Evolutionary conservation across 495 filamentous ascomycete species (phyloP).

Genomic region (Annulohypoxylon stygium): DNA sequence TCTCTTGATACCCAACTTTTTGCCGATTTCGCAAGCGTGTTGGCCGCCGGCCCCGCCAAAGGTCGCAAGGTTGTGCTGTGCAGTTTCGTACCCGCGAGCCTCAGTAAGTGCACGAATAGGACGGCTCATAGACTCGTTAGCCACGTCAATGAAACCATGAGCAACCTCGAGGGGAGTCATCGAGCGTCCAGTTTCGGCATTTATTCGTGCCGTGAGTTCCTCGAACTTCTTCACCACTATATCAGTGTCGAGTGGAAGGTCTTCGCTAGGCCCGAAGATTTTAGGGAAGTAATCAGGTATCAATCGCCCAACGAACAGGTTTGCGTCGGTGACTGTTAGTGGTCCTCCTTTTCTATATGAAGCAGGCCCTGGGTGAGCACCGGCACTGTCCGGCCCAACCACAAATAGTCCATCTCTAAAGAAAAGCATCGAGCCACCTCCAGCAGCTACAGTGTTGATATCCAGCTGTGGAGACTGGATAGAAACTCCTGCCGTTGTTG

Average conservation of each 20-base stretch:
- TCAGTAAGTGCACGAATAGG: slow-evolving; percentile 94
- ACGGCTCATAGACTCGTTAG: slow-evolving; percentile 95
- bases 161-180: slow-evolving; percentile 92
- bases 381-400: slow-evolving; percentile 35
- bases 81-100: slow-evolving; percentile 91
- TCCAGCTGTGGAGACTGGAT: slow-evolving; percentile 97
- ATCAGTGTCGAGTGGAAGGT: slow-evolving; percentile 75
- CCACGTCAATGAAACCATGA: slow-evolving; percentile 87
- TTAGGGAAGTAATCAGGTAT: slow-evolving; percentile 96
- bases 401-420: slow-evolving; percentile 46
- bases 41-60: slow-evolving; percentile 98
- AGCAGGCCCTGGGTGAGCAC: slow-evolving; percentile 54
- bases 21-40: slow-evolving; percentile 95
- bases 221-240: slow-evolving; percentile 81
- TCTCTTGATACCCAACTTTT: slow-evolving; percentile 85
- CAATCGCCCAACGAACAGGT: slow-evolving; percentile 66
- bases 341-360: slow-evolving; percentile 58
- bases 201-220: slow-evolving; percentile 82
- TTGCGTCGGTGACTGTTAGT: slow-evolving; percentile 57
- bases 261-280: slow-evolving; percentile 92
- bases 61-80: slow-evolving; percentile 87
- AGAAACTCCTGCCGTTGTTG: slow-evolving; percentile 93
- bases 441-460: slow-evolving; percentile 84
- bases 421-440: slow-evolving; percentile 52
- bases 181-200: slow-evolving; percentile 72